Evolutionary conservation across 352 stramenopile species (phyloP).

Genomic region (Phytopythium delawarense): DNA sequence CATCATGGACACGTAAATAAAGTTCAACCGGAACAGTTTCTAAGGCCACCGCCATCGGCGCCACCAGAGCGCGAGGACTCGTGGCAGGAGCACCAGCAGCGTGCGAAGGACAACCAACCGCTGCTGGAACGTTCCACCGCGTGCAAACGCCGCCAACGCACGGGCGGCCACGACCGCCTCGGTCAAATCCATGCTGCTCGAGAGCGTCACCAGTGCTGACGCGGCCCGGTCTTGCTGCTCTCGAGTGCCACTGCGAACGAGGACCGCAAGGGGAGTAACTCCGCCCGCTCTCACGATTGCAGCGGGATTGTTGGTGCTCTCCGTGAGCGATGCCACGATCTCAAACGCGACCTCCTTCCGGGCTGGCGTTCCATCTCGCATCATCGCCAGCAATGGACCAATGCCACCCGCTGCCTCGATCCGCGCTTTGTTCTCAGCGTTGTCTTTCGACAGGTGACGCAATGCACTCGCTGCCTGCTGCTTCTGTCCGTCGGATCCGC

Average conservation of each 20-base stretch:
- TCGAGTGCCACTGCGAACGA: background rate
- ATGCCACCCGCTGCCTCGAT: background rate
- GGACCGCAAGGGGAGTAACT: background rate
- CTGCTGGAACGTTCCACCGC: too few relatives aligned
- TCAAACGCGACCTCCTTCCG: background rate
- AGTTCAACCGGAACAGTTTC: background rate
- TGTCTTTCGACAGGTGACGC: background rate
- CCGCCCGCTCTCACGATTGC: background rate
- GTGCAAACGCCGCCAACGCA: background rate
- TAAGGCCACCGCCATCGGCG: too few relatives aligned
- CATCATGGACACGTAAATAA: background rate
- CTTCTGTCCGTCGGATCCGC: background rate
- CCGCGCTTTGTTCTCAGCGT: background rate
- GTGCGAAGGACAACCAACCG: too few relatives aligned
- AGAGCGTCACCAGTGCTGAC: background rate
- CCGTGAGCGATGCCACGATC: background rate
- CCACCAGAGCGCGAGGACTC: too few relatives aligned
- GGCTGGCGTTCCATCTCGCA: background rate
- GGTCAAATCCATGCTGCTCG: background rate
- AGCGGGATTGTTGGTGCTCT: background rate
- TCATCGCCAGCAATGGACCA: background rate
- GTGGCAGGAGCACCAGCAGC: too few relatives aligned
- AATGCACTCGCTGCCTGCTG: background rate
- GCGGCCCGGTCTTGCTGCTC: background rate
- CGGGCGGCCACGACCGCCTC: too few relatives aligned